Evolutionary conservation across 2,329 filamentous ascomycete species (phyloP).

Genomic region (Aspergillus ochraceoroseus): DNA sequence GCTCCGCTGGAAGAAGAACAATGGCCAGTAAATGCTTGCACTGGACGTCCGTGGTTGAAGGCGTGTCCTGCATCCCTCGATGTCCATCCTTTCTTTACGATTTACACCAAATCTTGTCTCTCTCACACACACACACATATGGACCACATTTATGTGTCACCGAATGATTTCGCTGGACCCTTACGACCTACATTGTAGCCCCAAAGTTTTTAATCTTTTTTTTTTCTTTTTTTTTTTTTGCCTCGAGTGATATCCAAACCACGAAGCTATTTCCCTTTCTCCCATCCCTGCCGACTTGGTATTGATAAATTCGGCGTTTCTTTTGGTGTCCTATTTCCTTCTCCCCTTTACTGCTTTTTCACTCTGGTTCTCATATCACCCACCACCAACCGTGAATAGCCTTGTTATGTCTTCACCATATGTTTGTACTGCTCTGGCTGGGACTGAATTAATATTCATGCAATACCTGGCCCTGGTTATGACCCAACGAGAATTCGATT

Average conservation of each 20-base stretch:
- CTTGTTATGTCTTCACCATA: slow-evolving; percentile 4
- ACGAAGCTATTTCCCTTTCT: slow-evolving; percentile 20
- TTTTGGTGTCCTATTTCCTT: slow-evolving; percentile 19
- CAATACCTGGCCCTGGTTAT: background rate
- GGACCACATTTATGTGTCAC: slow-evolving; percentile 28
- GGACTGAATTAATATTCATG: background rate
- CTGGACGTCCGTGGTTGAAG: slow-evolving; percentile 1
- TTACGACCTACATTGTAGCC: slow-evolving; percentile 26
- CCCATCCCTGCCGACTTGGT: slow-evolving; percentile 22
- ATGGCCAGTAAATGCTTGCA: slow-evolving; percentile 30
- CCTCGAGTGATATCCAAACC: slow-evolving; percentile 27
- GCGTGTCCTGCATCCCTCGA: slow-evolving; percentile 5
- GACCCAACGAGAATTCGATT: background rate
- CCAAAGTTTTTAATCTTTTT: slow-evolving; percentile 7
- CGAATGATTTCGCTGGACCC: slow-evolving; percentile 24
- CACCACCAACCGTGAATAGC: slow-evolving; percentile 13
- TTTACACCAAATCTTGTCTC: slow-evolving; percentile 24
- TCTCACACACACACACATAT: slow-evolving; percentile 34
- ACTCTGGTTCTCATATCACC: slow-evolving; percentile 8
- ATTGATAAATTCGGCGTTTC: slow-evolving; percentile 32
- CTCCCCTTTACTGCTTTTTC: background rate
- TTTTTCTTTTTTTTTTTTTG: too few relatives aligned
- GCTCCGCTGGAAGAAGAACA: slow-evolving; percentile 60
- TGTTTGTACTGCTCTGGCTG: slow-evolving; percentile 8
- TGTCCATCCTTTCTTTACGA: slow-evolving; percentile 17